Base-by-base conservation (phyloP, 1,284 basidiomycete species). In the Coriolopsis trogii region DNA sequence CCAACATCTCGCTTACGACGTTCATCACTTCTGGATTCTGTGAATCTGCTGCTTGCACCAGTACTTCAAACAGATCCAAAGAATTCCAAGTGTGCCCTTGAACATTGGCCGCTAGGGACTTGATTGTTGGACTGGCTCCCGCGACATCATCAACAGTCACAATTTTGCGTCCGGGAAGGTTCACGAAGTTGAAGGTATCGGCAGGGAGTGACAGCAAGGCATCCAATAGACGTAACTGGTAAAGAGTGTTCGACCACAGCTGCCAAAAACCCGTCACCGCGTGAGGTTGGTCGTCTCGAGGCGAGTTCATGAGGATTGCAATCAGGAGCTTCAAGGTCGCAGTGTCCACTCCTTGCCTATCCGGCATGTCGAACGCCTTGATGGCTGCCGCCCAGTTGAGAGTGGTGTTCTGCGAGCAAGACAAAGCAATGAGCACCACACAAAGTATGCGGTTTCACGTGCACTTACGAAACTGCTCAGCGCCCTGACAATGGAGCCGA, bases 1-100 rank as follows among this genome's bases (percentile, higher is more conserved):
- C 93, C 37, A 98, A 72, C 80, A 98, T 91, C 62, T 97, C 93
- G 46, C 89, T 79, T 13, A 94, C 89, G 56, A 83, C 87, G 59
- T 76, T 82, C 41, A 82, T 80, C 33, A 93, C 82, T 41, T 93
- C 91, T 10, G 71, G 65, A 16, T 78, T 81, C 34, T 93, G 88
- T 2, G 86, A 85, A 51, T 86, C 85, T 2, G 86, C 85, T 44
- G 89, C 74, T 42, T 85, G 79, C 7, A 95, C 87, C 3, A 96
- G 75, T n/a, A 95, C 89, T 67, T 94, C 87, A 57, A 97, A 91
- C 29, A 98, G 74, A 60, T 97, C 95, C 15, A 95, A 74, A 9
- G 92, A 93, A 69, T 98, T 98, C 95, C 95, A 98, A 0, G 93
- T 87, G 60, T 92, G 91, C 2, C 84, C 85, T 66, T 96, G 92